These are phyloP conservation scores for Eremothecium coryli DNA, from an alignment of 1,139 yeast genomes.

Conservation along the genomic window DNA sequence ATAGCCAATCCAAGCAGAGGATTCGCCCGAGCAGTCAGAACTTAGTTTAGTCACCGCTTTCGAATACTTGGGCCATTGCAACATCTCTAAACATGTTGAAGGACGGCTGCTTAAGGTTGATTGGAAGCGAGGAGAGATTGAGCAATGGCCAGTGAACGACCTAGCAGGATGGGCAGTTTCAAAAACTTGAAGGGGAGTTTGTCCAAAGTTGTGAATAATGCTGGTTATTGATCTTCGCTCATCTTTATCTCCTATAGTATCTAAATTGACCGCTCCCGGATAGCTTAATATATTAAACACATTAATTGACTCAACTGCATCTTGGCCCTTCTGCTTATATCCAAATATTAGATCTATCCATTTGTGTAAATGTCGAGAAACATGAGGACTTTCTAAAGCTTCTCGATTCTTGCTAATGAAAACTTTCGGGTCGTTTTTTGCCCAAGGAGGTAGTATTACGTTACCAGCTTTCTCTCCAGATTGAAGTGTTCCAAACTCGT, in stretches of 20 bases:
- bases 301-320: slow-evolving; percentile 56
- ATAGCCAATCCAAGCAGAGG: not conserved
- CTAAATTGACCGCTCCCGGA: slow-evolving; percentile 72
- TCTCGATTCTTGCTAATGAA: slow-evolving; percentile 68
- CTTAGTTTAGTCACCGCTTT: slow-evolving; percentile 1
- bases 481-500: slow-evolving; percentile 61
- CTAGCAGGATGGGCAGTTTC: slow-evolving; percentile 51
- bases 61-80: not conserved
- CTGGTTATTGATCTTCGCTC: slow-evolving; percentile 72
- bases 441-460: slow-evolving; percentile 76
- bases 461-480: slow-evolving; percentile 50
- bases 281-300: slow-evolving; percentile 78
- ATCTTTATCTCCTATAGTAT: slow-evolving; percentile 57
- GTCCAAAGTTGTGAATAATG: slow-evolving; percentile 83
- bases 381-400: slow-evolving; percentile 75
- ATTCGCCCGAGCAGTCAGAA: not conserved
- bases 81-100: not conserved
- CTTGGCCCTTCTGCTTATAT: slow-evolving; percentile 59
- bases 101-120: slow-evolving; percentile 5
- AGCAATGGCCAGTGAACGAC: slow-evolving; percentile 22
- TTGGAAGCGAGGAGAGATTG: slow-evolving; percentile 8
- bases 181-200: slow-evolving; percentile 70
- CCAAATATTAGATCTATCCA: slow-evolving; percentile 88
- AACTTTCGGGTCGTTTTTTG: slow-evolving; percentile 59
- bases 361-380: slow-evolving; percentile 58